Evolutionary conservation across 306 rosid species (phyloP).

Genomic region (Vigna radiata): DNA sequence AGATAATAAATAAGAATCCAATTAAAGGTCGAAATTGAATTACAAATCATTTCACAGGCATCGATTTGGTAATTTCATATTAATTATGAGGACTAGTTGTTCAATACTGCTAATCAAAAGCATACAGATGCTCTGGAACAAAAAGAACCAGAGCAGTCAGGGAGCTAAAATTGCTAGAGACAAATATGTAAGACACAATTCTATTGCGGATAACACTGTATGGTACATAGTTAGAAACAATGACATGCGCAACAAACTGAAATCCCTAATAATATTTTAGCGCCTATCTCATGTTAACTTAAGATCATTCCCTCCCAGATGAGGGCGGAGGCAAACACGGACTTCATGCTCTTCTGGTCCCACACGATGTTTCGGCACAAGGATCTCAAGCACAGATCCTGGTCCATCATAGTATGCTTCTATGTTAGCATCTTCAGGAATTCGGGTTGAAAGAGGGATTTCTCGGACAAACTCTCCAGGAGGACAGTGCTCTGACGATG

Average conservation of each 20-base stretch:
- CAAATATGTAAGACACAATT: constrained; percentile 33
- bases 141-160: constrained; percentile 47
- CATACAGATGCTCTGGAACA: constrained; percentile 44
- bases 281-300: constrained; percentile 68
- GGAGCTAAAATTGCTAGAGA: constrained; percentile 46
- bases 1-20: constrained; percentile 17
- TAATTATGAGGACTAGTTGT: constrained; percentile 18
- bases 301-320: constrained; percentile 82
- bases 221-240: constrained; percentile 49
- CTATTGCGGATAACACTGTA: constrained; percentile 41
- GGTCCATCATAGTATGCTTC: constrained; percentile 96
- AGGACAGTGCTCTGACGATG: constrained; percentile 89
- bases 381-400: constrained; percentile 87
- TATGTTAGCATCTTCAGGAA: constrained; percentile 90
- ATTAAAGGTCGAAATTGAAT: background rate
- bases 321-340: constrained; percentile 93
- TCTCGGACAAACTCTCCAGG: constrained; percentile 93
- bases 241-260: constrained; percentile 44
- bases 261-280: constrained; percentile 50
- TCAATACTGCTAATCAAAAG: constrained; percentile 38
- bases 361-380: constrained; percentile 83
- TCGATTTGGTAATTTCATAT: constrained; percentile 32
- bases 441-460: constrained; percentile 79
- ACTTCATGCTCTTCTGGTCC: constrained; percentile 97
- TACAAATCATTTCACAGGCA: background rate